These are phyloP conservation scores for Coemansia sp. DNA, from an alignment of 192 early-diverging fungal genomes.

Conservation along the genomic window DNA sequence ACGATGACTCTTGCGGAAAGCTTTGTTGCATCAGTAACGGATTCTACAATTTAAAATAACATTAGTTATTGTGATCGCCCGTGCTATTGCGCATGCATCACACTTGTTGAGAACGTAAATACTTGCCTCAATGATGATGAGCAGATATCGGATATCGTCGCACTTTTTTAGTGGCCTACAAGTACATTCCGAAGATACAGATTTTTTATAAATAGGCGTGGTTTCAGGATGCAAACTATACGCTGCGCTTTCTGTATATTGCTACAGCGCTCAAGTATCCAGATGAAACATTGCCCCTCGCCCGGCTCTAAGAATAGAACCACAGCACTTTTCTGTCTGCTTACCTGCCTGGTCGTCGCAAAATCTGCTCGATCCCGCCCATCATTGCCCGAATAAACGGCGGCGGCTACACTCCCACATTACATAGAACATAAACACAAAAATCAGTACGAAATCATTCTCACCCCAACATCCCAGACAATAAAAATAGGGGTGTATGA, in stretches of 20 bases:
- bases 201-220: not conserved
- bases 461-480: no score
- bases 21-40: slow-evolving; percentile 76
- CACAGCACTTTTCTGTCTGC: not conserved
- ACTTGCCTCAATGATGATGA: slow-evolving; percentile 72
- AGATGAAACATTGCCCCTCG: not conserved
- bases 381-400: slow-evolving; percentile 74
- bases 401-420: slow-evolving; percentile 32
- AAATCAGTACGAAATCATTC: no score
- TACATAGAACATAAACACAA: no score
- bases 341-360: slow-evolving; percentile 61
- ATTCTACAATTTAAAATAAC: slow-evolving; percentile 49
- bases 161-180: slow-evolving; percentile 30
- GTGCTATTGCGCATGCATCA: not conserved
- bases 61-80: no score
- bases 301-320: not conserved
- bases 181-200: not conserved
- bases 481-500: no score
- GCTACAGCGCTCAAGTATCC: not conserved
- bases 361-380: slow-evolving; percentile 67
- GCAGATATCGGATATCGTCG: slow-evolving; percentile 76
- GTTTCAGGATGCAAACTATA: not conserved
- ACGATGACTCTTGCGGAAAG: slow-evolving; percentile 72
- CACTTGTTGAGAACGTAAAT: not conserved
- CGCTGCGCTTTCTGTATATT: no score